These are phyloP conservation scores for Avicennia marina DNA, from an alignment of 257 asterid genomes.

Conservation along the genomic window DNA sequence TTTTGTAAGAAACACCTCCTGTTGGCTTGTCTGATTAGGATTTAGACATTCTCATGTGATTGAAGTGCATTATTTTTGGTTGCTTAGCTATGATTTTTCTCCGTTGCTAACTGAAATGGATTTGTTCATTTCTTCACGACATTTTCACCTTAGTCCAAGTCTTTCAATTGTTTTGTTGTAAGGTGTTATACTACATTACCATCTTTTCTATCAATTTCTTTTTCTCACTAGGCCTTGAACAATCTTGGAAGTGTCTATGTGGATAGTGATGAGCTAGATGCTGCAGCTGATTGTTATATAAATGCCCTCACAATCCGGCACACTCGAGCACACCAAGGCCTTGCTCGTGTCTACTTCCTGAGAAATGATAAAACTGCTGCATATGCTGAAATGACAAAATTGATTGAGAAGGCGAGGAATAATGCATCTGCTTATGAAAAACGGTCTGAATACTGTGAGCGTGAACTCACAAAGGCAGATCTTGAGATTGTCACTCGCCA, in stretches of 20 bases:
- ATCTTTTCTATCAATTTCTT: background rate
- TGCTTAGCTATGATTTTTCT: no score
- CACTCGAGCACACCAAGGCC: slow-evolving; percentile 98
- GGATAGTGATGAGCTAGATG: slow-evolving; percentile 81
- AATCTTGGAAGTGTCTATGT: slow-evolving; percentile 95
- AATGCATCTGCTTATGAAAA: slow-evolving; percentile 96
- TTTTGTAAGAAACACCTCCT: no score
- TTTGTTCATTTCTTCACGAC: no score
- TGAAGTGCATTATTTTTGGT: no score
- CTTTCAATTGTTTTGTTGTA: background rate
- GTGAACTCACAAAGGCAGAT: slow-evolving; percentile 88
- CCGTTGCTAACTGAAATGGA: no score
- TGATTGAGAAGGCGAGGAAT: slow-evolving; percentile 79
- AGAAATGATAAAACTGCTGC: slow-evolving; percentile 84
- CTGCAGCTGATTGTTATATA: slow-evolving; percentile 94
- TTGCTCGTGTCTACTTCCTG: slow-evolving; percentile 92
- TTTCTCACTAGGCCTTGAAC: slow-evolving; percentile 69
- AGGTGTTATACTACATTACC: background rate
- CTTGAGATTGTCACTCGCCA: slow-evolving; percentile 84
- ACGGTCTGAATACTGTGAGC: slow-evolving; percentile 93
- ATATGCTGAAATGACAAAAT: slow-evolving; percentile 86
- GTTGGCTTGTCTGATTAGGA: no score
- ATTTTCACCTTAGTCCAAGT: no score
- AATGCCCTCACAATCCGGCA: slow-evolving; percentile 93
- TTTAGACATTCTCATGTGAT: no score